Percentiles rank a stretch among this genome's conserved stretches.
Conservation (phyloP, 1,139 yeast species). For the Yamadazyma dushanensis region DNA sequence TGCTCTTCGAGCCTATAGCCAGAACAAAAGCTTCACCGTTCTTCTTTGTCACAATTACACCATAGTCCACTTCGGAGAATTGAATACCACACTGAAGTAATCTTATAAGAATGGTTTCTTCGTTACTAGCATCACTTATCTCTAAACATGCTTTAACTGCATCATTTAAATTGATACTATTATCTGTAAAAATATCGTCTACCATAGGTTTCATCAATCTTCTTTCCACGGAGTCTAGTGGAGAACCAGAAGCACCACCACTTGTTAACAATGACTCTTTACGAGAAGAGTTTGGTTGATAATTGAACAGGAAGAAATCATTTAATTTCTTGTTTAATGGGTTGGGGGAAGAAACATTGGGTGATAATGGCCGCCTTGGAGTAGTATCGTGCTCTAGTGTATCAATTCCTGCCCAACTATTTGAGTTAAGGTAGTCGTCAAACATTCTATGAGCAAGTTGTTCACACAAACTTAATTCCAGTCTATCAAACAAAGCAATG, state of each 20-base stretch:
- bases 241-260: not conserved
- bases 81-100: constrained; percentile 42
- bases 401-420: constrained; percentile 36
- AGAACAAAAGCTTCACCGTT: constrained; percentile 39
- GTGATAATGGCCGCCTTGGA: not conserved
- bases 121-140: constrained; percentile 48
- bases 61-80: constrained; percentile 47
- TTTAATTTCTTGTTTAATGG: constrained; percentile 11
- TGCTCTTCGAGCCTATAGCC: constrained; percentile 45
- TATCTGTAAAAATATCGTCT: not conserved
- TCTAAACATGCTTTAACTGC: constrained; percentile 49
- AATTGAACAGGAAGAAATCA: constrained; percentile 8
- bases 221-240: not conserved
- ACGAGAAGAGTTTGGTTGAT: not conserved
- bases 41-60: constrained; percentile 41
- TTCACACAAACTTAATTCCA: constrained; percentile 18
- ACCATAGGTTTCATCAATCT: not conserved
- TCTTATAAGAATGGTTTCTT: constrained; percentile 37
- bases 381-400: constrained; percentile 2
- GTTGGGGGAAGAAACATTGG: constrained; percentile 8
- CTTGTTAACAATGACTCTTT: not conserved
- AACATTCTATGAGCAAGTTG: constrained; percentile 18
- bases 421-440: constrained; percentile 20
- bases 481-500: constrained; percentile 19
- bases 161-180: constrained; percentile 20